phyloP scores from a whole-genome alignment of 2,329 filamentous ascomycete genomes.

The Claviceps sorghi region DNA sequence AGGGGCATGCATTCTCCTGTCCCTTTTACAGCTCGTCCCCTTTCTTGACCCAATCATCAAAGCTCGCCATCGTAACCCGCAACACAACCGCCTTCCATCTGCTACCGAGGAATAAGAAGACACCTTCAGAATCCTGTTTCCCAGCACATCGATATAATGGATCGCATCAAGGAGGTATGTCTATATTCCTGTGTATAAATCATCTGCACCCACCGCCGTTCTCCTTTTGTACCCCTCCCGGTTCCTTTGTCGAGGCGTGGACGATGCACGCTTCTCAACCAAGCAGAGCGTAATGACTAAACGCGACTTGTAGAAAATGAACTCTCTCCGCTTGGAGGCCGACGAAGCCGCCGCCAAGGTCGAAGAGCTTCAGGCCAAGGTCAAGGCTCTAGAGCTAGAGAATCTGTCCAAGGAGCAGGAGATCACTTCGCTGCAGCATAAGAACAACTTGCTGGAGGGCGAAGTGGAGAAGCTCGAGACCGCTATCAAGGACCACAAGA shows the following conservation, averaged over 20 bases:
- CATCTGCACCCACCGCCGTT: slow-evolving; percentile 4
- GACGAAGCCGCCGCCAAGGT: slow-evolving; percentile 70
- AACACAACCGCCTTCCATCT: slow-evolving; percentile 15
- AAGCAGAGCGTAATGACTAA: slow-evolving; percentile 6
- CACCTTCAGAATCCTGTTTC: slow-evolving; percentile 4
- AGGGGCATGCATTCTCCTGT: slow-evolving; percentile 20
- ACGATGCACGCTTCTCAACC: slow-evolving; percentile 1
- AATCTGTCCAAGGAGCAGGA: slow-evolving; percentile 95
- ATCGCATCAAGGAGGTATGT: slow-evolving; percentile 81
- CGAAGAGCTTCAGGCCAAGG: slow-evolving; percentile 73
- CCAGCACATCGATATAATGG: slow-evolving; percentile 41
- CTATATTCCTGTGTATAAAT: background rate
- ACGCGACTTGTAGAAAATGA: slow-evolving; percentile 59
- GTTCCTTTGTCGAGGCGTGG: slow-evolving; percentile 9
- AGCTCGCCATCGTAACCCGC: slow-evolving; percentile 18
- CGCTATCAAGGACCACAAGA: slow-evolving; percentile 75
- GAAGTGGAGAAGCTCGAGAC: slow-evolving; percentile 90
- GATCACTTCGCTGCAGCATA: slow-evolving; percentile 90
- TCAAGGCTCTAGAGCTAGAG: slow-evolving; percentile 89
- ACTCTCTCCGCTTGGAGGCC: slow-evolving; percentile 82
- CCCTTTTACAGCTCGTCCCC: slow-evolving; percentile 15
- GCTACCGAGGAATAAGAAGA: slow-evolving; percentile 5
- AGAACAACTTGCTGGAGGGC: slow-evolving; percentile 76
- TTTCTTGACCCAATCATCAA: slow-evolving; percentile 17
- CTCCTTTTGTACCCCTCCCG: slow-evolving; percentile 18